phyloP scores from a whole-genome alignment of 2,329 filamentous ascomycete species.

The Alternaria triticimaculans region DNA sequence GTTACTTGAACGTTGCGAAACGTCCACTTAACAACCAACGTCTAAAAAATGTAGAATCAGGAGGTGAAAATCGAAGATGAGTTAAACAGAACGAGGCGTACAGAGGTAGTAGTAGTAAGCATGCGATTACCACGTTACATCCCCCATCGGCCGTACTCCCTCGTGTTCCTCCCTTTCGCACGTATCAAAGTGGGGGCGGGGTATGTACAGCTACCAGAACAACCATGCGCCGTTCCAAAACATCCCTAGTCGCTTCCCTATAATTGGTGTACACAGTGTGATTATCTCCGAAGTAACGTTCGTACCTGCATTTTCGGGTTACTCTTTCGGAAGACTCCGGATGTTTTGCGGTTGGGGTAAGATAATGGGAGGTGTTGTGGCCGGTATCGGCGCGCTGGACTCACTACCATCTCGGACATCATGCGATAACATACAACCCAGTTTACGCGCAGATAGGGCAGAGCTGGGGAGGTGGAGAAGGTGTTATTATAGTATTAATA shows the following conservation, averaged over 20 bases:
- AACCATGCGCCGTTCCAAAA: too few species aligned
- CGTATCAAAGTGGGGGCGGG: constrained; percentile 11
- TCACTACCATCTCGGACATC: background rate
- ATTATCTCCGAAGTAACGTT: background rate
- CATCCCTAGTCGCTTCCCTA: background rate
- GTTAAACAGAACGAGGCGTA: background rate
- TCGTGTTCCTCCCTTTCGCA: background rate
- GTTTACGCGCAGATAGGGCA: background rate
- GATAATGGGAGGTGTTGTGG: background rate
- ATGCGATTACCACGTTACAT: background rate
- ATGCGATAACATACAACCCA: background rate
- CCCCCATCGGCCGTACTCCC: background rate
- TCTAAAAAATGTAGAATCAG: background rate
- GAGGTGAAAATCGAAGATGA: background rate
- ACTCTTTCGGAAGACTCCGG: constrained; percentile 21
- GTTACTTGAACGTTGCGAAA: background rate
- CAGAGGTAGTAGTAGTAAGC: background rate
- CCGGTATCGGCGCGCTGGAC: background rate
- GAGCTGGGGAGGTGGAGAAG: background rate
- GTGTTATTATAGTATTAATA: constrained; percentile 1
- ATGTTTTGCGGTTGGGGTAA: background rate
- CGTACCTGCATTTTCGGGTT: constrained; percentile 17
- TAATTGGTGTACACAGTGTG: background rate
- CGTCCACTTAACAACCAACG: rapidly evolving
- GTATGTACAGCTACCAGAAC: background rate